These are phyloP conservation scores for Cicer pinnatifidum DNA, from an alignment of 306 rosid species.

Conservation along the genomic window DNA sequence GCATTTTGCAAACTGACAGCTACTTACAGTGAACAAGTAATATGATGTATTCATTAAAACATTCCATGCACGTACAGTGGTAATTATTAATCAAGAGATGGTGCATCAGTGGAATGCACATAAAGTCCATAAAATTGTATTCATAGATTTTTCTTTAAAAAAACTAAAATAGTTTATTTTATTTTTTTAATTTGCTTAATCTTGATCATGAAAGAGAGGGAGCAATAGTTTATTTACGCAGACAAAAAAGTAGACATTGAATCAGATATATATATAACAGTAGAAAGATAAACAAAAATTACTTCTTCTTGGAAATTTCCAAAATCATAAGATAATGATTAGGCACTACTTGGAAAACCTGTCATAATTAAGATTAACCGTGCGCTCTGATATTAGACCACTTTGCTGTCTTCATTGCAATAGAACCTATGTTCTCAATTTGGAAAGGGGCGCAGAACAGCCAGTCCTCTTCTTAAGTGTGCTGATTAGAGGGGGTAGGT, in stretches of 20 bases:
- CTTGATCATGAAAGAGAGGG: conserved; percentile 8
- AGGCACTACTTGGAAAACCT: neutral
- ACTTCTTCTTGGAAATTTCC: neutral
- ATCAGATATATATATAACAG: neutral
- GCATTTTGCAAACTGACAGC: conserved; percentile 6
- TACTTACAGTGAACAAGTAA: conserved; percentile 1
- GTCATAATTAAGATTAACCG: neutral
- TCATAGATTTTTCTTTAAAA: neutral
- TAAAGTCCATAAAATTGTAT: neutral
- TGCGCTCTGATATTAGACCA: neutral
- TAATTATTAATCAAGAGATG: conserved; percentile 7
- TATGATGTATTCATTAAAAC: conserved; percentile 3
- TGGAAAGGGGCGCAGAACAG: neutral
- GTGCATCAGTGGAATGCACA: conserved; percentile 27
- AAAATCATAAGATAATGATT: neutral
- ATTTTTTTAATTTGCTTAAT: neutral
- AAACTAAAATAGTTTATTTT: neutral
- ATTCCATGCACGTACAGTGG: conserved; percentile 9
- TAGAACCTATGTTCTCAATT: neutral
- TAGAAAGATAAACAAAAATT: conserved; percentile 22
- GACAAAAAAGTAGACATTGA: conserved; percentile 5
- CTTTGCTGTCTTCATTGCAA: neutral
- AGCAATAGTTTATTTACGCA: neutral
- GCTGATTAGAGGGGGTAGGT: neutral
- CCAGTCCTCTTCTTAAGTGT: neutral